A percentile compares a stretch with the other conserved stretches of the same genome.
Evolutionary conservation across 331 rosid species (phyloP).

Genomic region (Spiraea crenata): DNA sequence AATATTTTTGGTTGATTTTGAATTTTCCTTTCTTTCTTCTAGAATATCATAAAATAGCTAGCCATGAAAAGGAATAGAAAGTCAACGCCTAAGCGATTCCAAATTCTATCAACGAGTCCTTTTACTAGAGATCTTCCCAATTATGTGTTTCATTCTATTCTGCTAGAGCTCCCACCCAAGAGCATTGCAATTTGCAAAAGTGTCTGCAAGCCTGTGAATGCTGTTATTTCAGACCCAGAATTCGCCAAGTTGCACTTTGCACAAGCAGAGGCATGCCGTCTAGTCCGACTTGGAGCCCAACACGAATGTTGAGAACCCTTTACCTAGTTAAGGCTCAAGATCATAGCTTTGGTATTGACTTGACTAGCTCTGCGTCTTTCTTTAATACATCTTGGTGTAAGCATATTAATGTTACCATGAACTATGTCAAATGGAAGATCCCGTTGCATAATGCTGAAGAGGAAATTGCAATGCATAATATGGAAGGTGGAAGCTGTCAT

Average conservation of each 20-base stretch:
- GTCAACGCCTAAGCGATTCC: too few relatives aligned
- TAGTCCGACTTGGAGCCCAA: background rate
- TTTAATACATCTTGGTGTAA: background rate
- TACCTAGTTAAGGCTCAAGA: conserved; percentile 14
- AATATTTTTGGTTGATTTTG: too few relatives aligned
- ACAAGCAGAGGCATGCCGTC: conserved; percentile 1
- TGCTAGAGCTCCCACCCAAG: background rate
- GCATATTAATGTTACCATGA: background rate
- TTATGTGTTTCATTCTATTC: background rate
- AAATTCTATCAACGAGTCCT: background rate
- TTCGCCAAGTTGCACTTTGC: conserved; percentile 5
- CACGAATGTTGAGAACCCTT: background rate
- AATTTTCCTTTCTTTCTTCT: too few relatives aligned
- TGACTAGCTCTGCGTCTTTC: background rate
- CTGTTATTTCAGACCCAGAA: background rate
- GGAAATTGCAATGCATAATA: background rate
- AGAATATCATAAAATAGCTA: too few relatives aligned
- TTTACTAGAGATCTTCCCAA: conserved; percentile 5
- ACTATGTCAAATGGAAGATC: background rate
- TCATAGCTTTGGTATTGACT: background rate
- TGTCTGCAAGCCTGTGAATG: conserved; percentile 20
- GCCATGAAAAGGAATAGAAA: conserved; percentile 11
- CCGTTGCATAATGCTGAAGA: background rate
- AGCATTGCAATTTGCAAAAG: conserved; percentile 10
- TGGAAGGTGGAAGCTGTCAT: background rate